phyloP scores from a whole-genome alignment of 768 basidiomycete species.

The Harrya chromipes region DNA sequence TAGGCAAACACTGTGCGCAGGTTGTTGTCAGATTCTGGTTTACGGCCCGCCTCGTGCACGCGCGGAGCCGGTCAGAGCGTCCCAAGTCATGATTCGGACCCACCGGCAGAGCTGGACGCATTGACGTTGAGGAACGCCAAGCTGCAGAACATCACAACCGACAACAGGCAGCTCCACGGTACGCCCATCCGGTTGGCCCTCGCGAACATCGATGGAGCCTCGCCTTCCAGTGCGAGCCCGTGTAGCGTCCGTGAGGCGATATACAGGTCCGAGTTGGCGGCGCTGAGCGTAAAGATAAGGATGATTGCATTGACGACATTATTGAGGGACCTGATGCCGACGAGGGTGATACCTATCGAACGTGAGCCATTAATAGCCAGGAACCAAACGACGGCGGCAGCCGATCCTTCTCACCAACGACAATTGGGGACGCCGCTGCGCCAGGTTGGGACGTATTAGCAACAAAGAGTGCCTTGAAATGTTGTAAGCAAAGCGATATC shows the following conservation, averaged over 20 bases:
- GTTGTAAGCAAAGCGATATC: neutral
- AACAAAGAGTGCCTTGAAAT: slow-evolving; percentile 28
- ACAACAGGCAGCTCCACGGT: slow-evolving; percentile 28
- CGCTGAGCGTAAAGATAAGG: slow-evolving; percentile 62
- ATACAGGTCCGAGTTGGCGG: slow-evolving; percentile 64
- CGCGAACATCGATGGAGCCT: slow-evolving; percentile 43
- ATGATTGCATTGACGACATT: slow-evolving; percentile 54
- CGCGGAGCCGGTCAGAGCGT: too few relatives aligned
- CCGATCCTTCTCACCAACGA: slow-evolving; percentile 46
- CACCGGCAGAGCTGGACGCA: slow-evolving; percentile 51
- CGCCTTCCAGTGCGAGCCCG: slow-evolving; percentile 50
- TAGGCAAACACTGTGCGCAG: slow-evolving; percentile 30
- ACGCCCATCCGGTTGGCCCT: slow-evolving; percentile 49
- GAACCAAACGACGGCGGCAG: slow-evolving; percentile 5
- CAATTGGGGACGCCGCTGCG: slow-evolving; percentile 65
- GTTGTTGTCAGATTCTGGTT: too few relatives aligned
- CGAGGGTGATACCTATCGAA: slow-evolving; percentile 23
- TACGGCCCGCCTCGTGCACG: too few relatives aligned
- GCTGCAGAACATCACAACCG: slow-evolving; percentile 53
- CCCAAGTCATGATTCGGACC: neutral
- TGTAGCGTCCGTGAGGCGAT: slow-evolving; percentile 52
- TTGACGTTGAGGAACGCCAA: slow-evolving; percentile 61
- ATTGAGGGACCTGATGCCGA: slow-evolving; percentile 55
- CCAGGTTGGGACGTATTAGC: slow-evolving; percentile 39
- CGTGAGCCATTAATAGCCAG: neutral